These are phyloP conservation scores for Echium plantagineum DNA, from an alignment of 257 asterid species.

Conservation along the genomic window DNA sequence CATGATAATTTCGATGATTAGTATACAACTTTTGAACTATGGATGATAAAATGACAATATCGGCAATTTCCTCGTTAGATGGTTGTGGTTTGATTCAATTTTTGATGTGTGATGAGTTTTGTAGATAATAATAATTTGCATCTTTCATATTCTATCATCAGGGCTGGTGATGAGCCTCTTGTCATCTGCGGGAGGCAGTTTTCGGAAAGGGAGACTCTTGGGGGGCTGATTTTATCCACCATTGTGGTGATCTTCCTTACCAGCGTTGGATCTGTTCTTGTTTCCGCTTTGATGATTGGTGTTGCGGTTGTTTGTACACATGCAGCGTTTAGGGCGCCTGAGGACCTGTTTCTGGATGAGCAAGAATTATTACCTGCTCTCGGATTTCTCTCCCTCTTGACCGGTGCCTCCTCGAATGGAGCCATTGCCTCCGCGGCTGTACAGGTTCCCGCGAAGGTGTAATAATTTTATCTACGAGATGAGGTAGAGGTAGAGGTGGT, in stretches of 20 bases:
- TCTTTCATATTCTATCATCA: constrained; percentile 27
- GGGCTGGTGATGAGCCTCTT: constrained; percentile 67
- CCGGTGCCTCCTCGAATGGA: constrained; percentile 21
- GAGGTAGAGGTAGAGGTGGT: constrained; percentile 21
- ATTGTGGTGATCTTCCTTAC: constrained; percentile 60
- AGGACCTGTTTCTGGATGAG: constrained; percentile 79
- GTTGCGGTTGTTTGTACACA: constrained; percentile 47
- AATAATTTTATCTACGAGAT: constrained; percentile 4
- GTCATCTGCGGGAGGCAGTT: constrained; percentile 69
- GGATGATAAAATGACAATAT: no score
- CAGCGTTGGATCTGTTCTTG: constrained; percentile 80
- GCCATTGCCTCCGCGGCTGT: background rate
- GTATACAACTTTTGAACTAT: no score
- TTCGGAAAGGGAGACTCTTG: constrained; percentile 67
- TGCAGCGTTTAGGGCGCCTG: constrained; percentile 86
- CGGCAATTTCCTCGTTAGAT: no score
- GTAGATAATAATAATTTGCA: no score
- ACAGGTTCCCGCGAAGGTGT: constrained; percentile 10
- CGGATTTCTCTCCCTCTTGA: constrained; percentile 60
- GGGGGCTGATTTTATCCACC: constrained; percentile 31
- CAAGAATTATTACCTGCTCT: constrained; percentile 58
- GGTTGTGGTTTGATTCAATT: no score
- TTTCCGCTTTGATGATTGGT: constrained; percentile 72
- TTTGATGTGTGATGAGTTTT: no score
- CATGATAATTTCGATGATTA: no score